Evolutionary conservation across 2,329 filamentous ascomycete genomes (phyloP).

Genomic region (Alternaria brassicae): DNA sequence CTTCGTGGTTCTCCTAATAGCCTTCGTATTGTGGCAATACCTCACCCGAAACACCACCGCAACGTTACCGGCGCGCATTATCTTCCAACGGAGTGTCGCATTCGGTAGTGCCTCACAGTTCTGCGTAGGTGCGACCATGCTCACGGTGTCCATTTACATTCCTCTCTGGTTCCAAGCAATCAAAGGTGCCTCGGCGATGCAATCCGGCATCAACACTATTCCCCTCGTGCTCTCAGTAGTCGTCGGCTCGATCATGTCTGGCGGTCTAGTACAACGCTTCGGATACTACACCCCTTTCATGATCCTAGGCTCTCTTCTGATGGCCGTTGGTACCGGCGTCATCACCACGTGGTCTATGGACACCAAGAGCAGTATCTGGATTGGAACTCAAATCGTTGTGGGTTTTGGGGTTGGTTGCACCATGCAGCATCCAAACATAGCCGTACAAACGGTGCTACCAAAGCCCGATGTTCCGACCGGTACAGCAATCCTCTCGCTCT

Average conservation of each 20-base stretch:
- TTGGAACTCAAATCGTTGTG: conserved; percentile 40
- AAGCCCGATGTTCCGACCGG: conserved; percentile 53
- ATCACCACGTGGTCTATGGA: conserved; percentile 51
- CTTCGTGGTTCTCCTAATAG: conserved; percentile 50
- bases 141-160: conserved; percentile 52
- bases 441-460: conserved; percentile 52
- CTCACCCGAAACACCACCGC: conserved; percentile 50
- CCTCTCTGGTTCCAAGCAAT: conserved; percentile 58
- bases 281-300: conserved; percentile 60
- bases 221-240: conserved; percentile 56
- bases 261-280: conserved; percentile 48
- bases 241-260: conserved; percentile 50
- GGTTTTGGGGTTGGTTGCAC: conserved; percentile 53
- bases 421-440: conserved; percentile 56
- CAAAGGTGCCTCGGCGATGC: conserved; percentile 52
- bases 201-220: conserved; percentile 55
- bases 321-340: conserved; percentile 55
- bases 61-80: conserved; percentile 53
- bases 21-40: conserved; percentile 51
- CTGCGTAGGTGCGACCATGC: conserved; percentile 49
- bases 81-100: conserved; percentile 52
- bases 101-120: conserved; percentile 52
- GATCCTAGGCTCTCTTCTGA: conserved; percentile 50
- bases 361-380: conserved; percentile 44
- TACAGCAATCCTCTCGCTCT: conserved; percentile 55